These are phyloP conservation scores for Daphne laureola DNA, from an alignment of 441 rosid genomes.

Conservation along the genomic window DNA sequence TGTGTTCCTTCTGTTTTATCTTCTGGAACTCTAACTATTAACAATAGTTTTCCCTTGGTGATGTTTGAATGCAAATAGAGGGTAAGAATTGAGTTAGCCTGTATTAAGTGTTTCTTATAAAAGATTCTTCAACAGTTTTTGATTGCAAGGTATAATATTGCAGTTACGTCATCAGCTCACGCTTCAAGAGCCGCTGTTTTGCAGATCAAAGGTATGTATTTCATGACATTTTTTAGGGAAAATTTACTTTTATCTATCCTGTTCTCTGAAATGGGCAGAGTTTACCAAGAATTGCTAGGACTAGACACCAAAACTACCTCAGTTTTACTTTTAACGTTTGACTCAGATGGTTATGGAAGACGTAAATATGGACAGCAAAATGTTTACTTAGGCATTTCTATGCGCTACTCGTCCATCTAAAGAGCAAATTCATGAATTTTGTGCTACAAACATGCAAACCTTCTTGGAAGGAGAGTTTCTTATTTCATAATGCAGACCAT, in stretches of 20 bases:
- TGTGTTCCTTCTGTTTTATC: neutral
- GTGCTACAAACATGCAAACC: neutral
- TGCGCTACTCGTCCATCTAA: neutral
- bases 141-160: slow-evolving; percentile 19
- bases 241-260: neutral
- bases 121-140: slow-evolving; percentile 9
- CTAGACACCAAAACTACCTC: neutral
- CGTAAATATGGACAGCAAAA: no score
- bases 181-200: slow-evolving; percentile 26
- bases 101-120: neutral
- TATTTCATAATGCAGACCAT: neutral
- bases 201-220: slow-evolving; percentile 26
- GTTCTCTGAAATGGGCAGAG: neutral
- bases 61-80: no score
- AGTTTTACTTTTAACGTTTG: no score
- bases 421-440: neutral
- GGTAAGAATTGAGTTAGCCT: no score
- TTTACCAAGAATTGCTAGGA: neutral
- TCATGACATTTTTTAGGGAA: neutral
- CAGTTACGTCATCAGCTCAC: slow-evolving; percentile 30
- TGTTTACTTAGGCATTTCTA: neutral
- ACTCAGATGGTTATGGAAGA: no score
- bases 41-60: no score
- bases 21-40: no score
- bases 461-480: neutral